These are phyloP conservation scores for Wallacemonas sp. DNA, from an alignment of 208 protist species.

Conservation along the genomic window DNA sequence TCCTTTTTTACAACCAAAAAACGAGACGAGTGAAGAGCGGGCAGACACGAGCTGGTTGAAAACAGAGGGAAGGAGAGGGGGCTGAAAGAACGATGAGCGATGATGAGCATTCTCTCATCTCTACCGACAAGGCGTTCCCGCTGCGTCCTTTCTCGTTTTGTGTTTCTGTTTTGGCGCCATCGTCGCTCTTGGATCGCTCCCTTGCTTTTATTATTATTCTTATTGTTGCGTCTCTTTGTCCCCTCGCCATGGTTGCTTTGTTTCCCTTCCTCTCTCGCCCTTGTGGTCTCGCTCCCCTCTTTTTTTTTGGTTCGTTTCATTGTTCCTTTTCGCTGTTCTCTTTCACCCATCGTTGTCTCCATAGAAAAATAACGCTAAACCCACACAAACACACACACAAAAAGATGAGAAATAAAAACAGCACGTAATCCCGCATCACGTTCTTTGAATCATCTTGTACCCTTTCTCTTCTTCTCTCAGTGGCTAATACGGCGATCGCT, in stretches of 20 bases:
- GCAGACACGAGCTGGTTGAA: neutral
- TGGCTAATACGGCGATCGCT: too few relatives aligned
- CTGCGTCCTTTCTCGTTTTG: too few relatives aligned
- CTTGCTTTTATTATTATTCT: neutral
- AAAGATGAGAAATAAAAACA: constrained; percentile 19
- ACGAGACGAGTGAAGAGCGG: neutral
- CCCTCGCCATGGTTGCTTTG: neutral
- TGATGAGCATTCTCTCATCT: too few relatives aligned
- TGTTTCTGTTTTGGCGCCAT: too few relatives aligned
- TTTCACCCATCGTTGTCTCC: neutral
- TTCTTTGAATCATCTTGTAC: too few relatives aligned
- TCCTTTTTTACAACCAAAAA: too few relatives aligned
- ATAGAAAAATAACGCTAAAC: constrained; percentile 15
- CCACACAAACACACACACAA: constrained; percentile 9
- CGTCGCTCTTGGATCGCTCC: neutral
- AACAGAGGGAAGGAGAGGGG: too few relatives aligned
- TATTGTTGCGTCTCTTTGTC: neutral
- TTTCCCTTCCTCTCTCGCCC: neutral
- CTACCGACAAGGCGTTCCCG: too few relatives aligned
- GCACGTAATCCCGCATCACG: too few relatives aligned
- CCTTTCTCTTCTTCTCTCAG: too few relatives aligned
- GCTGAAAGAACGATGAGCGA: too few relatives aligned
- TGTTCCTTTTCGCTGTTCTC: constrained; percentile 1
- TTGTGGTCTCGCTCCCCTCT: neutral
- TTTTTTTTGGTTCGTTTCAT: neutral